Evolutionary conservation across 176 grass and related monocot genomes (phyloP), one percentile per base, ranked within the genome.

Genomic region (Alopecurus myosuroides): DNA sequence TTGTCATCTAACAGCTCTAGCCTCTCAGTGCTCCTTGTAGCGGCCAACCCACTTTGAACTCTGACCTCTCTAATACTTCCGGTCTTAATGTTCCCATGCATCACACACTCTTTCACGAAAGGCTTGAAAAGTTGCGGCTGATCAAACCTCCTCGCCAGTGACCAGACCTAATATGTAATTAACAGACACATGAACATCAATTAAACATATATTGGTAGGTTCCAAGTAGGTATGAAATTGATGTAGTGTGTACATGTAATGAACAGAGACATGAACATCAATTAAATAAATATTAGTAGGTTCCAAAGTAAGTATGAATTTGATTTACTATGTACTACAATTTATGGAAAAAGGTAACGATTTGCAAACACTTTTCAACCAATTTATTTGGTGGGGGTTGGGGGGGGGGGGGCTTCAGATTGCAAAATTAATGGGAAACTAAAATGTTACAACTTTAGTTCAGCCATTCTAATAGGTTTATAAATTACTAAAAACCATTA

Each of bases 91-190:
- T 91, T 91, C 7, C 84, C 90, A 1, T 88, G 79, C 88, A 94
- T 85, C 82, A 92, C 86, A 67, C 92, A 97, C 78, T 86, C 81
- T 73, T 82, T 92, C 17, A 97, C 72, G 74, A 94, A 97, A 50
- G 86, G 92, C 84, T 97, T 97, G 86, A 89, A 97, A 79, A 92
- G 82, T 50, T 97, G 85, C 6, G 94, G 92, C 76, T 97, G 84
- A 83, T 97, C 92, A 84, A 97, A 97, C 75, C 94, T 87, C 86
- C 94, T 97, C 81, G 92, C 92, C 42, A 97, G 51, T 84, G 90
- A 94, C 94, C 94, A 97, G 56, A 97, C 90, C 92, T 94, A 68
- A 3, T 66, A 19, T 41, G 37, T 41, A 61, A 39, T 66, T 22
- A 48, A 19, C 11, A 23, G 11, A 9, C 40, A 66, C 7, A 85